Percentiles rank a stretch among this genome's conserved stretches.
These are phyloP conservation scores for Stylonectria norvegica DNA, from an alignment of 2,329 filamentous ascomycete genomes.

Conservation along the genomic window DNA sequence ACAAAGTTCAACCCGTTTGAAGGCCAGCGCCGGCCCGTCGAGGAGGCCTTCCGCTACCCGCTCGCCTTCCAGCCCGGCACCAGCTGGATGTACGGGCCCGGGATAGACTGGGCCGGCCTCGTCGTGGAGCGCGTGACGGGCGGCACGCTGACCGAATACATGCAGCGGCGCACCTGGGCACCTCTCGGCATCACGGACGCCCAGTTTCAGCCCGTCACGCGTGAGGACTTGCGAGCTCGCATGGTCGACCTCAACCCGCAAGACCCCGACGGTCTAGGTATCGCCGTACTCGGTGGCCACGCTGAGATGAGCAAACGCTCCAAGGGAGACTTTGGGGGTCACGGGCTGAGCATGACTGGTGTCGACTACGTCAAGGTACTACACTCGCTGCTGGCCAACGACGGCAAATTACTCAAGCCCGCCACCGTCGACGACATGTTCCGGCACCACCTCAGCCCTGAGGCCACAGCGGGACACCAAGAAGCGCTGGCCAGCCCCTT, in stretches of 20 bases:
- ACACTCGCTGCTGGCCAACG: slow-evolving; percentile 45
- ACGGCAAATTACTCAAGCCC: slow-evolving; percentile 44
- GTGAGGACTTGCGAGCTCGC: slow-evolving; percentile 33
- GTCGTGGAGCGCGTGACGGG: slow-evolving; percentile 48
- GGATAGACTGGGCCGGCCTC: slow-evolving; percentile 51
- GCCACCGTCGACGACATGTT: slow-evolving; percentile 45
- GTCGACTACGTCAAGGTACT: slow-evolving; percentile 44
- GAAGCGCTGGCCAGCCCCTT: slow-evolving; percentile 29
- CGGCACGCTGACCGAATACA: slow-evolving; percentile 39
- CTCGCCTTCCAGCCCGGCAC: slow-evolving; percentile 50
- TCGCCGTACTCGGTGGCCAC: slow-evolving; percentile 33
- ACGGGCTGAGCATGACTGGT: slow-evolving; percentile 38
- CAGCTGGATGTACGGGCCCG: slow-evolving; percentile 48
- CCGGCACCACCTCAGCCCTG: slow-evolving; percentile 40
- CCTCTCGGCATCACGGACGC: slow-evolving; percentile 41
- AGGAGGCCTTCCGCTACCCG: slow-evolving; percentile 41
- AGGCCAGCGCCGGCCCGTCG: slow-evolving; percentile 31
- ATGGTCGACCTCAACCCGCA: slow-evolving; percentile 38
- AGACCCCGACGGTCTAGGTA: slow-evolving; percentile 35
- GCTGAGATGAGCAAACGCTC: slow-evolving; percentile 31
- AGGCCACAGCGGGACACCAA: slow-evolving; percentile 26
- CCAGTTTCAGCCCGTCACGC: slow-evolving; percentile 37
- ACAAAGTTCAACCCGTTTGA: slow-evolving; percentile 25
- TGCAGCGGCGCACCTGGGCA: slow-evolving; percentile 42
- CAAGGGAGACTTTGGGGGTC: slow-evolving; percentile 42